phyloP scores from a whole-genome alignment of 306 rosid genomes.

The Castanea mollissima region DNA sequence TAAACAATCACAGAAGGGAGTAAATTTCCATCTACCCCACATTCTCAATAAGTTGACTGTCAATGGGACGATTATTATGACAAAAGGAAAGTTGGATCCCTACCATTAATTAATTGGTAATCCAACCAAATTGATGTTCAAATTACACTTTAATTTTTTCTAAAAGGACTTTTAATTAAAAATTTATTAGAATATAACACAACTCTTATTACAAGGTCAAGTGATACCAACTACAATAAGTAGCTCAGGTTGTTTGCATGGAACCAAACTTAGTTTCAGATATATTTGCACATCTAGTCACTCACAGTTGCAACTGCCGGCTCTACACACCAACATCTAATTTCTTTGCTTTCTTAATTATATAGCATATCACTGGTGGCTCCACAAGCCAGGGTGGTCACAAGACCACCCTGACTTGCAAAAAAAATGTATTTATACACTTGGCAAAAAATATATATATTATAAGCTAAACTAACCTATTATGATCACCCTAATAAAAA shows the following conservation, averaged over 20 bases:
- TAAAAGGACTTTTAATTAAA: background rate
- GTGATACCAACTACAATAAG: background rate
- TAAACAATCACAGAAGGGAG: background rate
- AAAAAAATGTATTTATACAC: no score
- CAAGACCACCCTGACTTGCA: no score
- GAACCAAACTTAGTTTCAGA: background rate
- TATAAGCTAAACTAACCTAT: no score
- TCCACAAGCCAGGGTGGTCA: no score
- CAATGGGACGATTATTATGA: background rate
- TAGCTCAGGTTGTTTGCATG: background rate
- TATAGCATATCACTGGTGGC: background rate
- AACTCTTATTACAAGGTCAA: background rate
- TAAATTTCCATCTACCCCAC: no score
- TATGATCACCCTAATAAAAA: no score
- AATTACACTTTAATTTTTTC: background rate
- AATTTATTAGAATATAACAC: background rate
- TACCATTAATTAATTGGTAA: background rate
- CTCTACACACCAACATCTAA: background rate
- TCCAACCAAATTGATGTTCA: background rate
- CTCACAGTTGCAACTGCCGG: background rate
- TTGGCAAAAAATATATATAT: no score
- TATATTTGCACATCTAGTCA: background rate
- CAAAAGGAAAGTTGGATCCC: background rate
- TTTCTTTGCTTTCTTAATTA: background rate
- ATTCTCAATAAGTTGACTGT: background rate